A percentile compares a stretch with the other conserved stretches of the same genome.
Conservation (phyloP, 768 basidiomycete genomes). For the Amylocystis lapponica region DNA sequence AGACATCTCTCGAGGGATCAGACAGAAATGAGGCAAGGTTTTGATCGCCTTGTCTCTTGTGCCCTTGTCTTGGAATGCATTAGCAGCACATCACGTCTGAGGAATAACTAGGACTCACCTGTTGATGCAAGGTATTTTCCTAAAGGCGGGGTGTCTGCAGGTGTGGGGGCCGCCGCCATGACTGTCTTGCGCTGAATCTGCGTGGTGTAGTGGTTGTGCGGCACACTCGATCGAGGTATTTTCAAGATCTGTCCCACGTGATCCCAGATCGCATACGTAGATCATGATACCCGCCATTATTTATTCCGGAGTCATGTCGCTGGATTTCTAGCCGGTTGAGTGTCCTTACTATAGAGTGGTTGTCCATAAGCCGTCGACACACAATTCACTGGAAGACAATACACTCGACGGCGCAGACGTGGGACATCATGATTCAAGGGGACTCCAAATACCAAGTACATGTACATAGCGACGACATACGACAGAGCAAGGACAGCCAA, state of each 20-base stretch:
- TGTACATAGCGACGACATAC: too few relatives aligned
- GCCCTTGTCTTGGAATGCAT: constrained; percentile 65
- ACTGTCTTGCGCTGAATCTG: too few relatives aligned
- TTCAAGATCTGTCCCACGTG: too few relatives aligned
- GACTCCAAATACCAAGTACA: too few relatives aligned
- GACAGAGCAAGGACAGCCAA: constrained; percentile 6
- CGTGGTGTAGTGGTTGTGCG: too few relatives aligned
- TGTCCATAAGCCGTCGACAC: too few relatives aligned
- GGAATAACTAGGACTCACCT: constrained; percentile 41
- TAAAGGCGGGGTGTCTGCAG: constrained; percentile 50
- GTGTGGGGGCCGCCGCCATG: constrained; percentile 29
- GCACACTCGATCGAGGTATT: not conserved
- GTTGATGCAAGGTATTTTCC: constrained; percentile 92
- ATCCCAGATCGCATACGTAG: too few relatives aligned
- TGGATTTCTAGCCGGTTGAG: not conserved
- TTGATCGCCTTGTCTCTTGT: constrained; percentile 88
- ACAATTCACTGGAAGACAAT: too few relatives aligned
- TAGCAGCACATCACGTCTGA: constrained; percentile 3
- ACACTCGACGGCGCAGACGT: too few relatives aligned
- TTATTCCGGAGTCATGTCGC: too few relatives aligned
- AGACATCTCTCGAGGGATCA: constrained; percentile 45
- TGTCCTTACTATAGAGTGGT: not conserved
- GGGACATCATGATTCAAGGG: too few relatives aligned
- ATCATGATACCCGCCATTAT: too few relatives aligned
- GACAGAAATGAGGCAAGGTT: constrained; percentile 78